Conservation (phyloP, 2,329 filamentous ascomycete species). For the Apiospora phragmitis region DNA sequence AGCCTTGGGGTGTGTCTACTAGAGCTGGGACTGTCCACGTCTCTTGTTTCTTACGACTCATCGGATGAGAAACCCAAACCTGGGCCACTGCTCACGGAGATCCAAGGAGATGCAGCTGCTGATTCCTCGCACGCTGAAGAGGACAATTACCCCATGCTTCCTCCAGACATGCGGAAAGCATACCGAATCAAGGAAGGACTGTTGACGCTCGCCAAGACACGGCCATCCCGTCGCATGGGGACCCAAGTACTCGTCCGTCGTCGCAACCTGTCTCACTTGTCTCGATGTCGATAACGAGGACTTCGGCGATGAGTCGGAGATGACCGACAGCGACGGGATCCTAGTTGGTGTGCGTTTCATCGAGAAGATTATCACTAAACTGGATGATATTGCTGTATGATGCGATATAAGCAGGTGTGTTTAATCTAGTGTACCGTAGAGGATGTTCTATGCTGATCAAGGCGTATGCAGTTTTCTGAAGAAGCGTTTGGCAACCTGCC, state of each 20-base stretch:
- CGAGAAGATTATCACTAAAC: constrained; percentile 24
- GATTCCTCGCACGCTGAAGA: no score
- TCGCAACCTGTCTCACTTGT: constrained; percentile 33
- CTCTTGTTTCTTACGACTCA: constrained; percentile 19
- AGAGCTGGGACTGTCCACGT: constrained; percentile 48
- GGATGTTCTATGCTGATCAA: no score
- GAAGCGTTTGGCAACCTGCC: no score
- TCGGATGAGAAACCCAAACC: background rate
- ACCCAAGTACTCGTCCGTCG: constrained; percentile 26
- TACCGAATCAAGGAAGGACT: background rate
- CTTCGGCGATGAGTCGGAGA: constrained; percentile 29
- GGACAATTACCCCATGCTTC: background rate
- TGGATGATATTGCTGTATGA: background rate
- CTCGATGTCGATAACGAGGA: constrained; percentile 29
- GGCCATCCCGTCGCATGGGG: constrained; percentile 27
- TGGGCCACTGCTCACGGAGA: background rate
- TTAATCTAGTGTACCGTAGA: no score
- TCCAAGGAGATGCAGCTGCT: background rate
- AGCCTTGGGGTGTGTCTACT: constrained; percentile 50
- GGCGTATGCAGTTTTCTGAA: no score
- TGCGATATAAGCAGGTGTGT: no score
- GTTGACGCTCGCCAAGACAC: background rate
- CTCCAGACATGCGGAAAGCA: background rate
- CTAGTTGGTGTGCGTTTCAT: constrained; percentile 28
- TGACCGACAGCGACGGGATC: constrained; percentile 29